These are phyloP conservation scores for Mycotypha africana DNA, from an alignment of 371 early-diverging fungal species.

Conservation along the genomic window DNA sequence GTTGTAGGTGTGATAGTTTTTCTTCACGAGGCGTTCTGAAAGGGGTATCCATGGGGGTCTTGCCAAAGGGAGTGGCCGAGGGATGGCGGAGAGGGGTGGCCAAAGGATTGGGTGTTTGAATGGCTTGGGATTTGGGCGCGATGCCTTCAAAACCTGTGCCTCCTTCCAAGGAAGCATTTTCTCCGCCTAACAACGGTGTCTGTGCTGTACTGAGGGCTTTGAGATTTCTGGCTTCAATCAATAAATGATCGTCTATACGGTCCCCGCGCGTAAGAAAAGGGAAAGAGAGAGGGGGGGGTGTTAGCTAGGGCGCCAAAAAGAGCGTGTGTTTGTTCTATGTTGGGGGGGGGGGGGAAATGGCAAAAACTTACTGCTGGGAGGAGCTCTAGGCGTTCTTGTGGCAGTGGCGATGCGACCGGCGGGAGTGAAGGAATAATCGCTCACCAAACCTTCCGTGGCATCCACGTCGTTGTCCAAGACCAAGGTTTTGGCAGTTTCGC, in stretches of 20 bases:
- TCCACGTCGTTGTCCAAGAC: constrained; percentile 59
- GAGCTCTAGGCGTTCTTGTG: constrained; percentile 69
- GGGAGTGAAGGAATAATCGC: constrained; percentile 66
- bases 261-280: too few species aligned
- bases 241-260: constrained; percentile 69
- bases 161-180: constrained; percentile 27
- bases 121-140: constrained; percentile 52
- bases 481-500: constrained; percentile 69
- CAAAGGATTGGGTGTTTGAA: constrained; percentile 87
- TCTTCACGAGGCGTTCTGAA: constrained; percentile 52
- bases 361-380: constrained; percentile 50
- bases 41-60: constrained; percentile 41
- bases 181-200: constrained; percentile 88
- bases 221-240: constrained; percentile 80
- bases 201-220: constrained; percentile 69
- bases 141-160: constrained; percentile 69
- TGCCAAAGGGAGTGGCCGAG: constrained; percentile 21
- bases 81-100: constrained; percentile 53
- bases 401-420: constrained; percentile 18
- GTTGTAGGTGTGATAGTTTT: constrained; percentile 44
- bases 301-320: too few species aligned
- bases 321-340: too few species aligned
- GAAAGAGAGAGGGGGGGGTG: neutral
- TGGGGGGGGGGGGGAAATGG: too few species aligned
- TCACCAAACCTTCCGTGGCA: constrained; percentile 64